Conservation (phyloP, 495 filamentous ascomycete genomes). For the Tuber melanosporum region DNA sequence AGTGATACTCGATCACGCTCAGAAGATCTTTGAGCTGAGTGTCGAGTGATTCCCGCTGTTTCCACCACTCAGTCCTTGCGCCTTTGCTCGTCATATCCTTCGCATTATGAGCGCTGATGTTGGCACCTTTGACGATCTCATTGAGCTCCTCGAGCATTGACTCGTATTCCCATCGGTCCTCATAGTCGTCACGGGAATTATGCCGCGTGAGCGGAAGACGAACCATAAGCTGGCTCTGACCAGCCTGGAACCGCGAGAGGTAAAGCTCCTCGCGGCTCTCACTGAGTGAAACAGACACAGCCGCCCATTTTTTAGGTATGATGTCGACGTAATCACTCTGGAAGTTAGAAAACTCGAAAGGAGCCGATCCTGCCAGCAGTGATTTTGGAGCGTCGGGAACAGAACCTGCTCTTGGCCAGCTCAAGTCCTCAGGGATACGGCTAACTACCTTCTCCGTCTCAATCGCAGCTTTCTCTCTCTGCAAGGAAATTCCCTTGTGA, state of each 20-base stretch:
- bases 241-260: conserved; percentile 67
- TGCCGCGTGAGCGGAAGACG: conserved; percentile 76
- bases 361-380: conserved; percentile 36
- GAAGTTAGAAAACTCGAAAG: conserved; percentile 52
- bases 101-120: conserved; percentile 71
- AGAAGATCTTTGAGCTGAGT: conserved; percentile 68
- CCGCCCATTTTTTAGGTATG: conserved; percentile 74
- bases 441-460: conserved; percentile 44
- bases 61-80: conserved; percentile 80
- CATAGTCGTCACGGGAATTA: conserved; percentile 69
- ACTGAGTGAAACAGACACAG: conserved; percentile 74
- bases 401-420: conserved; percentile 47
- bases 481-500: conserved; percentile 55
- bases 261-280: conserved; percentile 73
- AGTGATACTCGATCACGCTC: conserved; percentile 78
- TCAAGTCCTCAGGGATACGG: conserved; percentile 42
- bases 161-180: conserved; percentile 75
- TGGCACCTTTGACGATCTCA: conserved; percentile 71
- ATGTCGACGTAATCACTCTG: conserved; percentile 71
- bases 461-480: conserved; percentile 55
- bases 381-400: conserved; percentile 35
- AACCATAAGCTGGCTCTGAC: conserved; percentile 71
- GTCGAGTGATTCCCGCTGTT: conserved; percentile 71
- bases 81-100: conserved; percentile 53
- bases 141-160: conserved; percentile 68